Conservation (phyloP, 371 early-diverging fungal genomes). For the Zychaea mexicana region DNA sequence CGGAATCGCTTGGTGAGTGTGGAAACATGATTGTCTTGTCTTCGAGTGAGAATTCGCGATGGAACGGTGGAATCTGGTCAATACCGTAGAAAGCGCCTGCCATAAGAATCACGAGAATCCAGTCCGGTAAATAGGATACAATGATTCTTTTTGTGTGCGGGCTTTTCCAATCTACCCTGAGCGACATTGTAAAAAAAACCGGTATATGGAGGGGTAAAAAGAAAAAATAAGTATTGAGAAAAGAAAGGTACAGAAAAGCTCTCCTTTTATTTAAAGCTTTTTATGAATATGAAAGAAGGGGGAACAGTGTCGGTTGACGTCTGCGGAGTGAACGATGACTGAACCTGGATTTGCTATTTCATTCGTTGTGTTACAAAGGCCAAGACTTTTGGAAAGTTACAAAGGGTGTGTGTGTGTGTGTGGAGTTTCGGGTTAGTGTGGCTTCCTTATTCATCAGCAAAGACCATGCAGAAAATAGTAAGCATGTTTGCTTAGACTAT, state of each 20-base stretch:
- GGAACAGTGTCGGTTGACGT: no score
- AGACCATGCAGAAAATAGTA: no score
- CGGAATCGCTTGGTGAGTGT: constrained; percentile 60
- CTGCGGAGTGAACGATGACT: no score
- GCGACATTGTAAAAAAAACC: constrained; percentile 14
- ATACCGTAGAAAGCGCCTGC: constrained; percentile 56
- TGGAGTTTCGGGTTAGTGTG: no score
- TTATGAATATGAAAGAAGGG: no score
- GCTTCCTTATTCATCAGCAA: no score
- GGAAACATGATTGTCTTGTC: constrained; percentile 72
- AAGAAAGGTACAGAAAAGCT: not conserved
- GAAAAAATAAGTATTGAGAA: not conserved
- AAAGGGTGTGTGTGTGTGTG: no score
- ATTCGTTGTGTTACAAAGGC: not conserved
- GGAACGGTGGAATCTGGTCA: constrained; percentile 66
- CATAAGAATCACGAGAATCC: constrained; percentile 65
- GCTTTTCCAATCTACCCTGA: constrained; percentile 21
- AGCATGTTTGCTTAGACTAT: no score
- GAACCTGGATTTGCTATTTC: no score
- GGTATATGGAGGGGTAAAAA: not conserved
- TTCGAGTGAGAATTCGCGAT: constrained; percentile 69
- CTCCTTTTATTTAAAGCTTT: no score
- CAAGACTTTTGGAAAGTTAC: not conserved
- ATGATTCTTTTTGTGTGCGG: constrained; percentile 39
- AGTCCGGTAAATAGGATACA: constrained; percentile 67